Evolutionary conservation across 495 filamentous ascomycete genomes (phyloP), one percentile per base, ranked within the genome.

Genomic region (Saxophila tyrrhenica): DNA sequence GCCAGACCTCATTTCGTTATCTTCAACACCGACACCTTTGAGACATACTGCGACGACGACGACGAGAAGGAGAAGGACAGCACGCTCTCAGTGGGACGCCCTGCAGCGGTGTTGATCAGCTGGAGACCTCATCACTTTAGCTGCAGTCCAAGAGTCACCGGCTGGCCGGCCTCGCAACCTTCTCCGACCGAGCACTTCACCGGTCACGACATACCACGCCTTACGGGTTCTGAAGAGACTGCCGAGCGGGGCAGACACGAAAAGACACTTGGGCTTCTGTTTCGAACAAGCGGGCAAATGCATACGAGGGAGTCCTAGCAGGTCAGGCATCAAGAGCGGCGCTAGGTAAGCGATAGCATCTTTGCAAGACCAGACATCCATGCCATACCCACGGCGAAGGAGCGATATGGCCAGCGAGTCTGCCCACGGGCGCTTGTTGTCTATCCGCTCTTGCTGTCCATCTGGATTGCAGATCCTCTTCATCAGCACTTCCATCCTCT

Each of bases 91-190:
- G 29, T 13, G 29, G 29, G 41, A 8, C 7, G 41, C 15, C 7
- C n/a, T 44, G 41, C 41, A 44, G 41, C n/a, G 5, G 41, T 7
- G 41, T 8, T 44, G 41, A 44, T 44, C 41, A 44, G 41, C 8
- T 44, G 41, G 16, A 7, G 7, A 44, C 41, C 3, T 21, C 7
- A 17, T 17, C 7, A 44, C 3, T 8, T 17, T 44, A 44, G 41
- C 41, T 44, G 41, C 41, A 44, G 41, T 44, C 41, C 41, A 44
- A 44, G 41, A 44, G 41, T 17, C 41, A 44, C 41, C 41, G 41
- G 41, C 41, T 9, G 41, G 41, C 41, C 19, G 16, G 41, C 41
- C 41, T 44, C 17, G 19, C 41, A 21, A n/a, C 41, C 41, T 17
- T 13, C 13, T 13, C 29, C 29, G 29, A n/a, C n/a, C 29, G 5